Conservation (phyloP, 2,329 filamentous ascomycete genomes). For the Teratosphaeria zuluensis region DNA sequence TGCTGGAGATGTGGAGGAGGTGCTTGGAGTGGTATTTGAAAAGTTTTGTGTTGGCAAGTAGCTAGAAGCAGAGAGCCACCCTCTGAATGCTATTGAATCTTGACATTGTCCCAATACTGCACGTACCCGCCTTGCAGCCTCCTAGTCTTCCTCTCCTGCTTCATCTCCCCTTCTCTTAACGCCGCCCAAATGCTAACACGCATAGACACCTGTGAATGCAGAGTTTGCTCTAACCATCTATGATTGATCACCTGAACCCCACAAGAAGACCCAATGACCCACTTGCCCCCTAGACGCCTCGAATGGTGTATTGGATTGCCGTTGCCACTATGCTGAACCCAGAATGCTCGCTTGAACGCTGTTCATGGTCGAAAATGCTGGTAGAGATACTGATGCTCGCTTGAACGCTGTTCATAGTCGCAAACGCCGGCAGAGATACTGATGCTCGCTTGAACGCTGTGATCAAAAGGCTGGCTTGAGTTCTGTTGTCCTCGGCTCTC, state of each 20-base stretch:
- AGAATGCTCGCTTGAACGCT: slow-evolving; percentile 2
- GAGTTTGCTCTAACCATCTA: no score
- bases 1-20: slow-evolving; percentile 84
- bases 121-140: no score
- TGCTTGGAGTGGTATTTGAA: slow-evolving; percentile 93
- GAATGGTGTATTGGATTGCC: no score
- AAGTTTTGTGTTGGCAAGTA: slow-evolving; percentile 50
- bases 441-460: slow-evolving; percentile 6
- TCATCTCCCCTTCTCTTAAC: no score
- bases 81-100: background rate
- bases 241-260: no score
- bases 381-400: background rate
- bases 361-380: background rate
- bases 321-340: background rate
- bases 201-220: no score
- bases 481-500: no score
- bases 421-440: background rate
- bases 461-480: background rate
- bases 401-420: slow-evolving; percentile 6
- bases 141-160: no score
- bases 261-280: no score
- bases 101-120: no score
- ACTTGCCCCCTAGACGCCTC: background rate
- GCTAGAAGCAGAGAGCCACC: background rate
- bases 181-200: no score